Percentiles rank a stretch among this genome's conserved stretches.
These are phyloP conservation scores for Monosporozyma aerobia DNA, from an alignment of 805 yeast genomes.

Conservation along the genomic window DNA sequence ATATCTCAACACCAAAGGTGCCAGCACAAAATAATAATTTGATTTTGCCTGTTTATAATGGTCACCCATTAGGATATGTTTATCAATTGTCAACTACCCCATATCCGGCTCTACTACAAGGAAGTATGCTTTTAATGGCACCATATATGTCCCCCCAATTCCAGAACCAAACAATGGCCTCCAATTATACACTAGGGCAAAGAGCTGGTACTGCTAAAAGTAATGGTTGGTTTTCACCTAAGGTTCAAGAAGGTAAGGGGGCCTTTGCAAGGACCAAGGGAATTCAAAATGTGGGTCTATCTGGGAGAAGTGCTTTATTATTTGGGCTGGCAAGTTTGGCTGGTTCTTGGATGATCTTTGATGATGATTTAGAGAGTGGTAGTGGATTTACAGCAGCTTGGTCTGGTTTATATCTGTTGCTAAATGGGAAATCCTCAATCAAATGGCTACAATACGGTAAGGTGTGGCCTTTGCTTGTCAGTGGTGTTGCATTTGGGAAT, in stretches of 20 bases:
- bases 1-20: not conserved
- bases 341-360: slow-evolving; percentile 68
- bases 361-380: slow-evolving; percentile 70
- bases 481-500: slow-evolving; percentile 51
- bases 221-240: not conserved
- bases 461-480: slow-evolving; percentile 51
- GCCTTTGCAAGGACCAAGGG: slow-evolving; percentile 1
- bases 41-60: not conserved
- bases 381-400: slow-evolving; percentile 77
- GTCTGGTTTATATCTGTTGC: slow-evolving; percentile 64
- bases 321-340: slow-evolving; percentile 56
- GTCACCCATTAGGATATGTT: slow-evolving; percentile 2
- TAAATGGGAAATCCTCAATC: slow-evolving; percentile 55
- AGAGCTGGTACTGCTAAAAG: not conserved
- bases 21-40: not conserved
- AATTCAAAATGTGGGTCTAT: slow-evolving; percentile 27
- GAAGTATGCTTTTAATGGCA: slow-evolving; percentile 27
- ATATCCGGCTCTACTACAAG: slow-evolving; percentile 32
- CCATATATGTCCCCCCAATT: slow-evolving; percentile 1
- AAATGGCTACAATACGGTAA: slow-evolving; percentile 46
- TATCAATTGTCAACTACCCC: slow-evolving; percentile 36
- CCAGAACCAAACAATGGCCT: not conserved
- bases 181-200: not conserved
- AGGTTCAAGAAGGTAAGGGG: not conserved
- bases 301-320: slow-evolving; percentile 33